phyloP scores from a whole-genome alignment of 306 rosid species.

The Cucurbita pepo region DNA sequence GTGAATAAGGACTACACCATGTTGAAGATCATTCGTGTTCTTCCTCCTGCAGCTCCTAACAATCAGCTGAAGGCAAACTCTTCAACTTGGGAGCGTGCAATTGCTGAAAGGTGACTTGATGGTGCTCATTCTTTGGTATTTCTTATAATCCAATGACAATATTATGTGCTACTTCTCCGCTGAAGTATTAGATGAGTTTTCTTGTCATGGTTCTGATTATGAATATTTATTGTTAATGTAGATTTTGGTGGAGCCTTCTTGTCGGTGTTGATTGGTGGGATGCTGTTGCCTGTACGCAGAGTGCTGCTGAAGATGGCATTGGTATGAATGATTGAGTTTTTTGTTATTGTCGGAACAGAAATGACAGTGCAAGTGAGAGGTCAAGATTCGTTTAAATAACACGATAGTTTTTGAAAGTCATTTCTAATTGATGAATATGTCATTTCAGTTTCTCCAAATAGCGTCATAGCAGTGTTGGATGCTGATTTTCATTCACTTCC shows the following conservation, averaged over 20 bases:
- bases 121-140: background rate
- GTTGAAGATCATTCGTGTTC: slow-evolving; percentile 77
- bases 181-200: background rate
- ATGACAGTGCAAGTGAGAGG: background rate
- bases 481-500: slow-evolving; percentile 99
- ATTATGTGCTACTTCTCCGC: background rate
- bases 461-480: slow-evolving; percentile 94
- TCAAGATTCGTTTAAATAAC: background rate
- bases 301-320: slow-evolving; percentile 98
- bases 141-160: background rate
- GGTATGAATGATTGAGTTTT: slow-evolving; percentile 33
- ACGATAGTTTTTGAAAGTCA: background rate
- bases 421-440: slow-evolving; percentile 3
- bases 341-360: background rate
- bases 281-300: slow-evolving; percentile 97
- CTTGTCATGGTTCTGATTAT: background rate
- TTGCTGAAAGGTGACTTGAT: slow-evolving; percentile 70
- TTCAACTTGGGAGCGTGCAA: slow-evolving; percentile 91
- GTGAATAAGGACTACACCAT: slow-evolving; percentile 47
- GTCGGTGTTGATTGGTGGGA: slow-evolving; percentile 99
- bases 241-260: slow-evolving; percentile 99
- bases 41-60: slow-evolving; percentile 76
- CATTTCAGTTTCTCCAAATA: slow-evolving; percentile 78
- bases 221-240: slow-evolving; percentile 20
- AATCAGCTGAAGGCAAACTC: slow-evolving; percentile 65